phyloP scores from a whole-genome alignment of 1,284 basidiomycete genomes.

The Rhodotorula mucilaginosa region DNA sequence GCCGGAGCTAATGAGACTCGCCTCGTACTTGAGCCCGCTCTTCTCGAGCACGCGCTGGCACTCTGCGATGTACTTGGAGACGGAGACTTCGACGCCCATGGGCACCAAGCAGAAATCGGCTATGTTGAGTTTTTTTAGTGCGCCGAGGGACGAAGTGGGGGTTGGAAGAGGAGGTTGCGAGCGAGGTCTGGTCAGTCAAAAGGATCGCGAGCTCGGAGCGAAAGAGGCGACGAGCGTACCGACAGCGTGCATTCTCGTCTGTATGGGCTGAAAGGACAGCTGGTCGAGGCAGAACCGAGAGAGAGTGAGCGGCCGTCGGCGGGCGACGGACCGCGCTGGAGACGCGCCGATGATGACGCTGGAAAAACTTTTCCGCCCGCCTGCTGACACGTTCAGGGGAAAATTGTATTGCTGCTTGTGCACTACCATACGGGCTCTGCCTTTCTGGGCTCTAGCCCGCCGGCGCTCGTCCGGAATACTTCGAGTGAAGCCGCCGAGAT shows the following conservation, averaged over 20 bases:
- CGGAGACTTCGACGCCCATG: constrained; percentile 59
- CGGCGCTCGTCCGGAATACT: no score
- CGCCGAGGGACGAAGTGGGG: background rate
- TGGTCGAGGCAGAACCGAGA: background rate
- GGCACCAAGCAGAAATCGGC: constrained; percentile 77
- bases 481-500: no score
- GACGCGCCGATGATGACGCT: no score
- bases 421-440: no score
- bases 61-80: constrained; percentile 45
- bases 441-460: no score
- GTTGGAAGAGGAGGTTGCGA: background rate
- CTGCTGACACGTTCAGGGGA: no score
- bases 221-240: background rate
- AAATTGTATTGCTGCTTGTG: no score
- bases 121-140: background rate
- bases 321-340: no score
- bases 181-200: background rate
- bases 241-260: background rate
- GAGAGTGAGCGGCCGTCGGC: background rate
- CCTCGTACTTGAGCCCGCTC: constrained; percentile 76
- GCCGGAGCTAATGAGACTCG: constrained; percentile 43
- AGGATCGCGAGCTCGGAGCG: background rate
- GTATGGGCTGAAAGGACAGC: background rate
- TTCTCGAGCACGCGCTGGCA: constrained; percentile 76
- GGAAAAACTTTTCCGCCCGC: no score